Base-by-base conservation (phyloP, 805 yeast genomes). In the Wickerhamomyces bovis region DNA sequence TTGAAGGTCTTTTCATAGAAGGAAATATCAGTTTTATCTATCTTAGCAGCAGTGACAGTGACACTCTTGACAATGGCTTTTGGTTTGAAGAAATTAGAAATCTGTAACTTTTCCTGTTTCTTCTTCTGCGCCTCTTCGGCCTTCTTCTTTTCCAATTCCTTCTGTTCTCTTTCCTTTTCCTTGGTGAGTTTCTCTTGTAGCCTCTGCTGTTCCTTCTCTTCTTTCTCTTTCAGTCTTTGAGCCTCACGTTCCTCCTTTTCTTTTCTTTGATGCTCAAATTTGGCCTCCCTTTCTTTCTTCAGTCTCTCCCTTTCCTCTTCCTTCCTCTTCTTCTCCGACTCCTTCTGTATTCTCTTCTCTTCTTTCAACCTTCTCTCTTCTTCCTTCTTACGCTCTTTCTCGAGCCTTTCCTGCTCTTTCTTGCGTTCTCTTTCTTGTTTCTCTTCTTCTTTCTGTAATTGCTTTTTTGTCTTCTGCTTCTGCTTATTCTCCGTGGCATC, bases 41-140 rank as follows among this genome's bases (percentile, higher is more conserved):
- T 3, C 13, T 38, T 38, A 7, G 39, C 25, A 8, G 41, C 23
- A 31, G 53, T 39, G 16, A 51, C 50, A 5, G 45, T 26, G 3
- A 42, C n/a, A 4, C 47, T 53, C 31, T 58, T 60, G 12, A 52
- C 50, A 4, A 47, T 39, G 19, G 56, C 46, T 38, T 56, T 61
- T 51, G 66, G 48, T 54, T 60, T 42, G 61, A 58, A 57, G 43
- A 58, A 62, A 49, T 51, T 69, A 55, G 60, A 68, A 55, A 51
- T 59, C 42, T 52, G 51, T n/a, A 57, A 47, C 45, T 51, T 53
- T 52, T 51, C 63, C 55, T 50, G 57, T 61, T 44, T 63, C 60
- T 66, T 64, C 45, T 55, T 55, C 52, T 65, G 63, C 41, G 63
- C 64, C 44, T 65, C 68, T 28, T 69, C 70, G 38, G 67, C 68